Evolutionary conservation across 495 filamentous ascomycete genomes (phyloP), one percentile per base, ranked within the genome.

Genomic region (Neohortaea acidophila): DNA sequence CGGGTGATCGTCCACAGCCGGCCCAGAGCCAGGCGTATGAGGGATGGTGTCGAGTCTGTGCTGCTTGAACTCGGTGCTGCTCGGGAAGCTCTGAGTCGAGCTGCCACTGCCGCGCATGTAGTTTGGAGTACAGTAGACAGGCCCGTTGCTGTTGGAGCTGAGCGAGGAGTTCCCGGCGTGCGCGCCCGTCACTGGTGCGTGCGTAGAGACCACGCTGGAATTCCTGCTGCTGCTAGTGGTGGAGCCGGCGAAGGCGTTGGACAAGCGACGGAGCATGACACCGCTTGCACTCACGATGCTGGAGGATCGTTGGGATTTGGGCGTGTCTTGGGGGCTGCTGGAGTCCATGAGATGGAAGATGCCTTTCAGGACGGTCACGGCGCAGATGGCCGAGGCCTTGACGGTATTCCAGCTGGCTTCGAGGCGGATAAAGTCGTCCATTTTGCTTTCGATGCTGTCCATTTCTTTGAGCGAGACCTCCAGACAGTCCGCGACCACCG

Each of bases 281-380:
- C 43, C 35, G 33, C 41, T 27, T 15, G 38, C 38, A 9, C 31
- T 27, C 6, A 36, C 33, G 15, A 45, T 39, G 22, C 45, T 43
- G 14, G 39, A 25, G 4, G 33, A 39, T 3, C 41, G 33, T 28
- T 29, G 4, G 2, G 22, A 29, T 25, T 38, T 33, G 13, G 31
- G 10, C 13, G 36, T 25, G 37, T 32, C 19, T 33, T 5, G 17
- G 12, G 32, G 13, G 25, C 32, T 22, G 34, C 11, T 30, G 14
- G 15, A 13, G n/a, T 46, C 47, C 58, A 59, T 59, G 39, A 60
- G 50, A 17, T 21, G 44, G 49, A 59, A 58, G 20, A 61, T 45
- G 19, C 58, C 56, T 22, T 49, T 54, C 9, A 59, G 35, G 13
- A 54, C 54, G 17, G 48, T 48, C 24, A 59, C 43, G 26, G 54